Base-by-base conservation (phyloP, 2,329 filamentous ascomycete genomes). In the Metarhizium brunneum region DNA sequence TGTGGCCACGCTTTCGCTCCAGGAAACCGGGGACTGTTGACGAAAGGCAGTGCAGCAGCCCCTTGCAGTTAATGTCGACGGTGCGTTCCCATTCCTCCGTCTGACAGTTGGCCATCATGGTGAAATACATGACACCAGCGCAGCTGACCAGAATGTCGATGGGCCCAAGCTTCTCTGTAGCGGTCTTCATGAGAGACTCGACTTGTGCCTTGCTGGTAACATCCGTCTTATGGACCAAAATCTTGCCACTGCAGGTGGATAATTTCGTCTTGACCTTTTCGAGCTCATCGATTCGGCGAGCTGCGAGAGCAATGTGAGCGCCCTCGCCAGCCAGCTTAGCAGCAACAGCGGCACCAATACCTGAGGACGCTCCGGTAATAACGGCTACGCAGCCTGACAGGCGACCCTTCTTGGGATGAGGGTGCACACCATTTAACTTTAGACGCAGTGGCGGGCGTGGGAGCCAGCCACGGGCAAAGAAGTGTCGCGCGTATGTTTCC, bases 121-220 rank as follows among this genome's bases (percentile, higher is more conserved):
- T 92, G 71, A 85, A 92, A 73, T 92, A 92, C 88, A 92, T 92
- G 66, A 92, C 88, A 40, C 88, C 88, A 0, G 88, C 89, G 64
- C 87, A 90, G 45, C 84, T 84, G 52, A 92, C 82, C n/a, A 92
- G 79, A 53, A 92, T 88, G 66, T 92, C 88, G 48, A 92, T 76
- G 0, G 85, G 81, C 0, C 88, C 88, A 0, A 92, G 82, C 61
- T 84, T 74, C 49, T 80, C 76, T 30, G 74, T 74, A 1, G 86
- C 76, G 0, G 79, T 75, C 3, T 72, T 69, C 58, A 92, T 75
- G 3, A 92, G 81, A 0, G 78, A 77, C 62, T 87, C 81, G 5
- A 91, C 86, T 62, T 91, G 79, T 4, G 71, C 68, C 58, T 76
- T 79, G 63, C 83, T 76, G 0, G 87, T 90, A 16, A 92, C 86